phyloP scores from a whole-genome alignment of 352 stramenopile species.

The Phytophthora syringae region DNA sequence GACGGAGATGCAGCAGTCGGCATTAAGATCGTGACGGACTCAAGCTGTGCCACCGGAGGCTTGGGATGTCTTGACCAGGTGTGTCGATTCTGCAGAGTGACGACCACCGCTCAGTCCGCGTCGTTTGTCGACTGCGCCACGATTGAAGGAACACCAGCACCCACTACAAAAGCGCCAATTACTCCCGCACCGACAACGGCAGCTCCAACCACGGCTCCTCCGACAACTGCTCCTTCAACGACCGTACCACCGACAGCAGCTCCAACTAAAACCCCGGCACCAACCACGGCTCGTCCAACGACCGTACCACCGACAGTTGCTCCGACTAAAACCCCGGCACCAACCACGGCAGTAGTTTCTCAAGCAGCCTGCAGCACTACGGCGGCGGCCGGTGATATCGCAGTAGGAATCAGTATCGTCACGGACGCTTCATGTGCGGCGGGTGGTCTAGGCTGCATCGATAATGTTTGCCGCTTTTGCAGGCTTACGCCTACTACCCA shows the following conservation, averaged over 20 bases:
- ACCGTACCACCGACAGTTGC: not conserved
- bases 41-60: constrained; percentile 30
- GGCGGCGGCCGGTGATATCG: constrained; percentile 18
- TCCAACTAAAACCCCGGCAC: not conserved
- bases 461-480: constrained; percentile 47
- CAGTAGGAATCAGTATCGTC: constrained; percentile 35
- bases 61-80: constrained; percentile 43
- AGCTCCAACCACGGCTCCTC: constrained; percentile 8
- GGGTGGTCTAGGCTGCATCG: constrained; percentile 46
- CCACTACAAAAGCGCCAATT: not conserved
- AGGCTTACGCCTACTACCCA: constrained; percentile 26
- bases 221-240: too few relatives aligned
- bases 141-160: constrained; percentile 18
- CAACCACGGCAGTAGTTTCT: not conserved
- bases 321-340: not conserved
- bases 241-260: not conserved
- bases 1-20: constrained; percentile 40
- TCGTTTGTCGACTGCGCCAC: constrained; percentile 31
- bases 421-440: constrained; percentile 31
- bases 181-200: not conserved
- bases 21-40: constrained; percentile 36
- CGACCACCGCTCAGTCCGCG: constrained; percentile 25
- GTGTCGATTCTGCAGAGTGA: constrained; percentile 47
- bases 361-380: constrained; percentile 8
- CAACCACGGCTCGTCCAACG: too few relatives aligned